Evolutionary conservation across 106 monocot species (phyloP).

Genomic region (Agapanthus africanus): DNA sequence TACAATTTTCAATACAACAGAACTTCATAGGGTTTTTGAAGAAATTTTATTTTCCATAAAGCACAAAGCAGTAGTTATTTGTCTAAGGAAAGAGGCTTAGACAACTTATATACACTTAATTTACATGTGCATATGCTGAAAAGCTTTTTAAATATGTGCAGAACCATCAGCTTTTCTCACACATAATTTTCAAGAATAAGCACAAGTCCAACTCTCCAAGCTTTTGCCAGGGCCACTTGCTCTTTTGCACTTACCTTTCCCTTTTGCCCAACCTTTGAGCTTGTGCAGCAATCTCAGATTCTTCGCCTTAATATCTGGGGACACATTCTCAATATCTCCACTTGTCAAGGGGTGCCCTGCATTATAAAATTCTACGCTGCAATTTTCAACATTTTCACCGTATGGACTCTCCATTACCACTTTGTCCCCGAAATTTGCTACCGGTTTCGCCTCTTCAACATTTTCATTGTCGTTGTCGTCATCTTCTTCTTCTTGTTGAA

Average conservation of each 20-base stretch:
- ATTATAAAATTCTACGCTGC: constrained; percentile 8
- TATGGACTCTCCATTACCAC: constrained; percentile 16
- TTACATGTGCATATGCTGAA: too few relatives aligned
- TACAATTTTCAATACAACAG: too few relatives aligned
- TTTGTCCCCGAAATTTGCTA: background rate
- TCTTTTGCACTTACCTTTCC: constrained; percentile 24
- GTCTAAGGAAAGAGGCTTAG: too few relatives aligned
- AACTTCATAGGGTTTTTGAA: too few relatives aligned
- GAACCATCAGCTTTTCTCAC: too few relatives aligned
- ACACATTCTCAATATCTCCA: background rate
- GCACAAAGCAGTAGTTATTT: too few relatives aligned
- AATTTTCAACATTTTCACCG: constrained; percentile 4
- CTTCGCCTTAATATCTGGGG: background rate
- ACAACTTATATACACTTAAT: too few relatives aligned
- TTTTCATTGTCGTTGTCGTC: background rate
- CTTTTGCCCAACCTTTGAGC: constrained; percentile 38
- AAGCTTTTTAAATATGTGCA: too few relatives aligned
- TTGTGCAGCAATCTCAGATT: constrained; percentile 33
- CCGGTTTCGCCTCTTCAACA: background rate
- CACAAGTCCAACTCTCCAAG: background rate
- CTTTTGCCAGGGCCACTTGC: constrained; percentile 2
- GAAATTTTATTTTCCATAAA: too few relatives aligned
- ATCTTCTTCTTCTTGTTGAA: constrained; percentile 13
- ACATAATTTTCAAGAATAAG: background rate
- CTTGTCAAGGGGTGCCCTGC: background rate